Evolutionary conservation across 345 rosid genomes (phyloP), one percentile per base, ranked within the genome.

Genomic region (Acer saccharum): DNA sequence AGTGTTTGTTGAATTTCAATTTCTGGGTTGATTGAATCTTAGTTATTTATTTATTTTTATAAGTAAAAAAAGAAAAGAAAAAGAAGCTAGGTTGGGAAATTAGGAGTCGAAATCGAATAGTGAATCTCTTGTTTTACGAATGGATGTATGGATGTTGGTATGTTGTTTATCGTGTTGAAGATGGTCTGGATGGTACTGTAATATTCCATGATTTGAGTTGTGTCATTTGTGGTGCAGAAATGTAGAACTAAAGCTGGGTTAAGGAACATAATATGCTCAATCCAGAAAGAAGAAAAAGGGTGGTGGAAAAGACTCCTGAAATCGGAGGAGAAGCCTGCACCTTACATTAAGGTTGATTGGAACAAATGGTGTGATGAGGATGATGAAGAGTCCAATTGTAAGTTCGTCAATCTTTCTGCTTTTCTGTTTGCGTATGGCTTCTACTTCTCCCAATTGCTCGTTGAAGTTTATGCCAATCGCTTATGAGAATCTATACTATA

Each of bases 291-390:
- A 79, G 94, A 96, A 84, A 94, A 83, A 80, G 87, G 90, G 46
- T 96, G 99, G 99, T 96, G 99, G 99, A 86, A 90, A 85, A 88
- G 98, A 75, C 81, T 96, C 7, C 80, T 96, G 62, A 89, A 91
- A 81, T 83, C 95, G 1, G 97, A 91, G 79, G 95, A 84, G 83
- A 96, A 94, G 78, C 97, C 99, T 39, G 99, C 99, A 7, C 99
- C 99, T 76, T 96, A 96, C 86, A 89, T 96, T 61, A 96, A 94
- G 89, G 98, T 96, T 65, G 98, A 96, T 82, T 96, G 98, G 98
- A 96, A 94, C 79, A 96, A 87, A 83, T 96, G 99, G 99, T 91
- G 97, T n/a, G 99, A 96, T 72, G 99, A 96, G 83, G 98, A 96
- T 68, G 98, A 93, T 18, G 95, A 89, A 70, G 89, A 87, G 69